Evolutionary conservation across 2,329 filamentous ascomycete genomes (phyloP), one percentile per base, ranked within the genome.

Genomic region (Aulographum hederae): DNA sequence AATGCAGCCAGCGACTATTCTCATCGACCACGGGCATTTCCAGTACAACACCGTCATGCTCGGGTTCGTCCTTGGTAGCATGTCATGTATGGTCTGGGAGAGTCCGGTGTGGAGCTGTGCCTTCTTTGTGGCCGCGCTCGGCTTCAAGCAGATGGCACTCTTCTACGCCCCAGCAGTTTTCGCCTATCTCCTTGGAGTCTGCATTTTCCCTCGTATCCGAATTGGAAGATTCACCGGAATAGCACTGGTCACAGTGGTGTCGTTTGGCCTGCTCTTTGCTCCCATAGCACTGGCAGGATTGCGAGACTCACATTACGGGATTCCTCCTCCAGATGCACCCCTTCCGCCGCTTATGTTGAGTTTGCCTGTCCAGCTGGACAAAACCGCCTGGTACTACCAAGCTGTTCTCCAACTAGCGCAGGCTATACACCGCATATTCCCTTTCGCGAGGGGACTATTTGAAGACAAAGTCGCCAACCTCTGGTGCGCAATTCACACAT

Each of bases 21-120:
- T 98, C 18, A 78, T 98, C 43, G 89, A 98, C 49, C 86, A 98
- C 48, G 79, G 86, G 5, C 89, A 78, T 45, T 98, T 98, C 51
- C 89, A 98, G 56, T 98, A 94, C 56, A 98, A 98, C 52, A 92
- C 85, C 0, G 85, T 98, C 31, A 98, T 98, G 89, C 72, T 98
- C 12, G 89, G 91, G 2, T 70, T 95, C 30, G 73, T 89, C 6
- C 61, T 91, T 18, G 82, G 82, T 1, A 81, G 77, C 44, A 73
- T 94, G 59, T 89, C 86, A 26, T 89, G 79, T 51, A 78, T 95
- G 57, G 54, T 93, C 31, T 82, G 84, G 3, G 80, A 80, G 3
- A 70, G 84, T 30, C 76, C 76, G 44, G 67, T 91, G 38, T 94
- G 86, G 84, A 72, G 80, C 17, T 84, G 81, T 38, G 69, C 93